Base-by-base conservation (phyloP, 2,329 filamentous ascomycete genomes). In the Leptosphaerulina australis region DNA sequence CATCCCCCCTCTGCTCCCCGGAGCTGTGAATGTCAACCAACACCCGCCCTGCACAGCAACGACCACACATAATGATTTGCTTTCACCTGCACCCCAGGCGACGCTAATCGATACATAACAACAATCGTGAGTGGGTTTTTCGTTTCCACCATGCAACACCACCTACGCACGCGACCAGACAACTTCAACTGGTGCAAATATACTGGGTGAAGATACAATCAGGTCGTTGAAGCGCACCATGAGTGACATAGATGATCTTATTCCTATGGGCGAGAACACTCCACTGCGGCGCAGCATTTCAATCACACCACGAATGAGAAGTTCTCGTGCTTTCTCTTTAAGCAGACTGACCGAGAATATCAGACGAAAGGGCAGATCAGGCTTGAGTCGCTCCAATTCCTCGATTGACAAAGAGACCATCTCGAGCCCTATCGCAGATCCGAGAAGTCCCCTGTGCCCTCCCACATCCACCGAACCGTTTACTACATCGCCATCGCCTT, bases 341-440 rank as follows among this genome's bases (percentile, higher is more conserved):
- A 53, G 56, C 3, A 69, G 64, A 55, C 59, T 71, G 36, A 69
- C 68, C 37, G 51, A 59, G 7, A 58, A 55, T 4, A 44, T 66
- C 47, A 66, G 60, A 59, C 54, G 53, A 21, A 64, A 58, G 48
- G 56, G 57, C 40, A 45, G 49, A 37, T 41, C 52, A 24, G 54
- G 51, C 17, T 49, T 54, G 10, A 53, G 50, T 24, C 53, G 51
- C 36, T 61, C 58, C 45, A 30, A 30, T 41, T 28, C 55, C 18
- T 58, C 59, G 6, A 63, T 64, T 37, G 53, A 63, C 9, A 69
- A 63, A 43, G 26, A 50, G 5, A 43, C 36, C 3, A 69, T 68
- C 18, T 71, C 68, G 12, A 54, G 53, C 31, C 68, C 68, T 2
- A 67, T 67, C 17, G 14, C 55, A 37, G 40, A 63, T 34, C 29